Percentiles rank a stretch among this genome's conserved stretches.
Evolutionary conservation across 176 grass and related monocot species (phyloP).

Genomic region (Carex myosuroides): DNA sequence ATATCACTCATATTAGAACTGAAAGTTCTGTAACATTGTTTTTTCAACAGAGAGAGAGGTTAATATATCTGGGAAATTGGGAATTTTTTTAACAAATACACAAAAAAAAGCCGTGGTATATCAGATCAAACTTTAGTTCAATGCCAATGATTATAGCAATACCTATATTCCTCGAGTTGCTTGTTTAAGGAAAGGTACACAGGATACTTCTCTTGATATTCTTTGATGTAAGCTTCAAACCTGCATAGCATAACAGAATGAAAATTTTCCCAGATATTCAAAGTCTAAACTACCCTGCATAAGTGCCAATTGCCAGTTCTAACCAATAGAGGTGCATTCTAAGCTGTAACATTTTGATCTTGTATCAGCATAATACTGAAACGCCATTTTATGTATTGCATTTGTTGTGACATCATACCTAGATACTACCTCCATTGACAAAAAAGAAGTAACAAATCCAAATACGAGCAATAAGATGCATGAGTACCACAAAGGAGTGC

Average conservation of each 20-base stretch:
- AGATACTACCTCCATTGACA: not conserved
- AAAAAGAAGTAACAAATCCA: not conserved
- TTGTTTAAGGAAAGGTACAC: slow-evolving; percentile 64
- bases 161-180: slow-evolving; percentile 75
- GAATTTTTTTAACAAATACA: not conserved
- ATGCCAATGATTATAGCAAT: slow-evolving; percentile 2
- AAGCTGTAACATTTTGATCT: not conserved
- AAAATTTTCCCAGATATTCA: not conserved
- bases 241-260: slow-evolving; percentile 40
- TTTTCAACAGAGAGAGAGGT: not conserved
- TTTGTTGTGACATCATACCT: not conserved
- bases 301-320: not conserved
- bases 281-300: not conserved
- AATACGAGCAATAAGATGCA: not conserved
- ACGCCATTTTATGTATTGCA: not conserved
- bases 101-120: not conserved
- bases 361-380: not conserved
- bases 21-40: not conserved
- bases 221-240: slow-evolving; percentile 75
- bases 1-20: not conserved
- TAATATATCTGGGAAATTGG: not conserved
- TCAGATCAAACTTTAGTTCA: not conserved
- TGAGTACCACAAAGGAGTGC: slow-evolving; percentile 8
- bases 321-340: not conserved
- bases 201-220: slow-evolving; percentile 73